These are phyloP conservation scores for Monilinia vaccinii-corymbosi DNA, from an alignment of 2,329 filamentous ascomycete genomes.

Conservation along the genomic window DNA sequence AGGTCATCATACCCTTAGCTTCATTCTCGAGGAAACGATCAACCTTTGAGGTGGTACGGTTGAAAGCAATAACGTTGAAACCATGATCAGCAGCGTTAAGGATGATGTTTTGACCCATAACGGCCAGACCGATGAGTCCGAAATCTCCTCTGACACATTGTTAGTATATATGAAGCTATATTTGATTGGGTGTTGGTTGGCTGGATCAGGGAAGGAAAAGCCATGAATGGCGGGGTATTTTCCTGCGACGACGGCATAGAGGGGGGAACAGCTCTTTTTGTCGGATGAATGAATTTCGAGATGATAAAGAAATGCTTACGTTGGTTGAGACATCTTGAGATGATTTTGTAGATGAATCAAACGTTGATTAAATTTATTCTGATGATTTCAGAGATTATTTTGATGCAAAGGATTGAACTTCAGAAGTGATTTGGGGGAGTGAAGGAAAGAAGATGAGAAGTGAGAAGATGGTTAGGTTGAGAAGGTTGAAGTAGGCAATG, in stretches of 20 bases:
- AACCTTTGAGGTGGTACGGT: slow-evolving; percentile 98
- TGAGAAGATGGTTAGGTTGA: neutral
- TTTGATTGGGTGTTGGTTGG: neutral
- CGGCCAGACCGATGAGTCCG: slow-evolving; percentile 85
- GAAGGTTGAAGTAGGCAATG: neutral
- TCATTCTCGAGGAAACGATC: slow-evolving; percentile 87
- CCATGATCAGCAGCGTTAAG: slow-evolving; percentile 83
- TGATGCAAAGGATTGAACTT: neutral
- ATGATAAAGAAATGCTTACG: slow-evolving; percentile 45
- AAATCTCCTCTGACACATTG: slow-evolving; percentile 51
- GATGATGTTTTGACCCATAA: slow-evolving; percentile 86
- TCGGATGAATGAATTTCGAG: slow-evolving; percentile 13
- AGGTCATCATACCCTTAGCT: slow-evolving; percentile 56
- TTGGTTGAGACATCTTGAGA: slow-evolving; percentile 33
- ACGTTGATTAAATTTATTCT: slow-evolving; percentile 9
- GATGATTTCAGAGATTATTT: slow-evolving; percentile 7
- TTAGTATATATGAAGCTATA: slow-evolving; percentile 11
- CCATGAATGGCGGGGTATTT: slow-evolving; percentile 4
- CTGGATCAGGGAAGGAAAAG: neutral
- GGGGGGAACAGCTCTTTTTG: neutral
- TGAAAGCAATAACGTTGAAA: slow-evolving; percentile 97
- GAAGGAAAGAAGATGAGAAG: neutral
- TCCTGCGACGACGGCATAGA: neutral
- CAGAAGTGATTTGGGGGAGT: neutral
- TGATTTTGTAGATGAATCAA: slow-evolving; percentile 8